Evolutionary conservation across 139 green algal species (phyloP).

Genomic region (Chlorella sorokiniana): DNA sequence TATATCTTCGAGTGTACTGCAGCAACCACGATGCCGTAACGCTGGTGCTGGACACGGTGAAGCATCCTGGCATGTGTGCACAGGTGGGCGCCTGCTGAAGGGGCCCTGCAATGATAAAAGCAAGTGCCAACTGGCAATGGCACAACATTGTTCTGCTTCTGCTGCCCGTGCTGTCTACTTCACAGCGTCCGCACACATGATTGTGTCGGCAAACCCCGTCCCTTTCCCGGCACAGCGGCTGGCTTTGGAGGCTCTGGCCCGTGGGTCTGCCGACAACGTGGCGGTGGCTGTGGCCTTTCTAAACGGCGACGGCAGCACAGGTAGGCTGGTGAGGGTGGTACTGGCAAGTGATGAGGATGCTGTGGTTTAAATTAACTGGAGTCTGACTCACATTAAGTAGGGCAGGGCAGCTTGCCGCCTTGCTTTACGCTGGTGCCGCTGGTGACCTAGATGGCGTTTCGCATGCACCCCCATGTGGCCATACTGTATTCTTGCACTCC

Average conservation of each 20-base stretch:
- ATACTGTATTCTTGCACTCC: too few species aligned
- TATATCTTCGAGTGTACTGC: too few species aligned
- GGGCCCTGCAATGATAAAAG: background rate
- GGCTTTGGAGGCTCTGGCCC: constrained; percentile 74
- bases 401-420: too few species aligned
- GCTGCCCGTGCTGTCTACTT: background rate
- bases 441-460: too few species aligned
- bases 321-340: background rate
- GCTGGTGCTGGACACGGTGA: constrained; percentile 83
- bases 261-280: constrained; percentile 82
- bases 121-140: background rate
- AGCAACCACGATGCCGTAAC: constrained; percentile 74
- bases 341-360: background rate
- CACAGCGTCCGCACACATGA: background rate
- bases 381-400: background rate
- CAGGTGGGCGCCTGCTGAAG: constrained; percentile 7
- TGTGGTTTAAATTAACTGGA: background rate
- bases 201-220: too few species aligned
- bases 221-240: too few species aligned
- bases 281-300: constrained; percentile 80
- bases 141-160: background rate
- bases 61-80: constrained; percentile 73
- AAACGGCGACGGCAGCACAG: background rate
- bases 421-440: too few species aligned
- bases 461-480: too few species aligned